Evolutionary conservation across 331 rosid species (phyloP).

Genomic region (Malus hybrid): DNA sequence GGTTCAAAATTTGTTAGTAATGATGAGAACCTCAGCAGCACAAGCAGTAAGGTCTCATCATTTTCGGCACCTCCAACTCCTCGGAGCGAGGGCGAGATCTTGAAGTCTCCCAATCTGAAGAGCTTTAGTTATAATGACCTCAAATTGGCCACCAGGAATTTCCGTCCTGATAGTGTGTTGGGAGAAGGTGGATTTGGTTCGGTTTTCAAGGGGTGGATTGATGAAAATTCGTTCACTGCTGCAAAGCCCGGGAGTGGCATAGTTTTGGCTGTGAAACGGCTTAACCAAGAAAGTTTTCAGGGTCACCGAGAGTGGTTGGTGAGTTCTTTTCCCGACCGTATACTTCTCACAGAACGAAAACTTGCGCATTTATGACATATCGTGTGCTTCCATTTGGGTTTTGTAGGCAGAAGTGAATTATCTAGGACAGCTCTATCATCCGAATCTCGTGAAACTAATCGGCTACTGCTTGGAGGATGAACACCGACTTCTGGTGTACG

Average conservation of each 20-base stretch:
- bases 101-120: constrained; percentile 68
- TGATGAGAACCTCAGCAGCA: constrained; percentile 37
- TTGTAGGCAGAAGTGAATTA: constrained; percentile 87
- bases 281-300: constrained; percentile 68
- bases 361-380: background rate
- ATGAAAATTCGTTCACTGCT: constrained; percentile 60
- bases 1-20: constrained; percentile 41
- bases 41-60: constrained; percentile 42
- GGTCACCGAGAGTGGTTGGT: constrained; percentile 99
- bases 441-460: constrained; percentile 75
- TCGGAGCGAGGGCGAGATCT: constrained; percentile 88
- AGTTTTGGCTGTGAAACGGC: constrained; percentile 85
- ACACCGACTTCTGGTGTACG: constrained; percentile 78
- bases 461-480: constrained; percentile 91
- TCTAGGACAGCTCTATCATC: constrained; percentile 74
- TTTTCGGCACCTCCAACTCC: constrained; percentile 62
- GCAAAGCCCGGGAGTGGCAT: constrained; percentile 82
- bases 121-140: constrained; percentile 62
- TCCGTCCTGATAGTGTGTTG: constrained; percentile 79
- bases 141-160: constrained; percentile 77
- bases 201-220: constrained; percentile 95
- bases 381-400: constrained; percentile 14
- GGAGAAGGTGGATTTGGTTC: constrained; percentile 96
- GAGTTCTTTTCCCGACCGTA: constrained; percentile 27
- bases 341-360: background rate